Evolutionary conservation across 257 asterid genomes (phyloP), one percentile per base, ranked within the genome.

Genomic region (Penstemon davidsonii): DNA sequence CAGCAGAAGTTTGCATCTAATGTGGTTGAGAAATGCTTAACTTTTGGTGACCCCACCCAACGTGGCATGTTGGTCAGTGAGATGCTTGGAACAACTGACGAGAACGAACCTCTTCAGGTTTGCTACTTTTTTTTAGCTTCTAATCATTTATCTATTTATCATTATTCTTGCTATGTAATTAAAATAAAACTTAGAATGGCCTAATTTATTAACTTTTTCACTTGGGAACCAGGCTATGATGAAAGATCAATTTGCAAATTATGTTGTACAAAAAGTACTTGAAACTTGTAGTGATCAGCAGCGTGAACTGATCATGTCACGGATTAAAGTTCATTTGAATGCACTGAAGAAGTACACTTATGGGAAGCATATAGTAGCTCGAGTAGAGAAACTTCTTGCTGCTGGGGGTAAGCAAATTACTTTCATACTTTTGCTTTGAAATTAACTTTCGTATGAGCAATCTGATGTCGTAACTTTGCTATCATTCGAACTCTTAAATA

Each of bases 1-100:
- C 98, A 92, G 85, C 98, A 92, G 86, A 92, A 92, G 80, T 92
- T 89, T 74, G 98, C 98, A n/a, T 92, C 98, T 12, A 92, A 92
- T 70, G 98, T 92, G 71, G 96, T 89, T 11, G 98, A 92, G 90
- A 92, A 92, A 75, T 92, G 98, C 78, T 81, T 92, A 79, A 74
- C 96, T 44, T 92, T 89, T 80, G 84, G 96, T 51, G 91, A 88
- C 73, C 86, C 96, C 25, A 79, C 76, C 56, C 92, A 92, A 77
- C 88, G 96, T 47, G 95, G 84, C 66, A 82, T 89, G 33, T 75
- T 92, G 82, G 93, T 92, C 80, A 85, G 84, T 37, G 98, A 92
- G 90, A 92, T 92, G 98, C 96, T 92, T n/a, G 98, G 98, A 25
- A 82, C 92, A 54, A 92, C 96, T 43, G 98, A 92, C 66, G 98